phyloP scores from a whole-genome alignment of 2,329 filamentous ascomycete species.

The Trichoderma simmonsii region DNA sequence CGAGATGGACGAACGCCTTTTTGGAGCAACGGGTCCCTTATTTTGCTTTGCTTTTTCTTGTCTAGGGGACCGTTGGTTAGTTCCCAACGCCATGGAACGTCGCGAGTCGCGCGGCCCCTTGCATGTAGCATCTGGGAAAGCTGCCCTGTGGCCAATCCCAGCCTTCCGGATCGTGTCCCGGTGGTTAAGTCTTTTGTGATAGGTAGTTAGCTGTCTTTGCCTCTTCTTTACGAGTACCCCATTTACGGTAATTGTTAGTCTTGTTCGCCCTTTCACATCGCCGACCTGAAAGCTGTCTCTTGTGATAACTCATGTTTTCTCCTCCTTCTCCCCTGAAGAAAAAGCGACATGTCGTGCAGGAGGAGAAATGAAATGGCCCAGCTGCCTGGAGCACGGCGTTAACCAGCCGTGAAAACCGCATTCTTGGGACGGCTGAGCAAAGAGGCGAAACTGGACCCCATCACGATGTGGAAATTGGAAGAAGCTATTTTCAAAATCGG shows the following conservation, averaged over 20 bases:
- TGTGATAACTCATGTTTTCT: background rate
- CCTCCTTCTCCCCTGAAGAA: background rate
- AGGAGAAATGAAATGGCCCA: background rate
- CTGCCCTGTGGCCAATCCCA: background rate
- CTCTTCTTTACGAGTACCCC: background rate
- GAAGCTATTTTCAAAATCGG: background rate
- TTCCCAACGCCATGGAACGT: constrained; percentile 2
- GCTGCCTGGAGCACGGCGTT: background rate
- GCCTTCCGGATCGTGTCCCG: background rate
- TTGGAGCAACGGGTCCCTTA: background rate
- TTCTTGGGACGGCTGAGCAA: background rate
- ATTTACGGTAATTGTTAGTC: background rate
- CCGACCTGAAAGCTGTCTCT: background rate
- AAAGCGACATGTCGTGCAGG: background rate
- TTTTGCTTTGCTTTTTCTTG: background rate
- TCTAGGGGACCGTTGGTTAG: background rate
- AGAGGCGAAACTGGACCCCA: background rate
- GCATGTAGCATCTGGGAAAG: background rate
- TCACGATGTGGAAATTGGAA: background rate
- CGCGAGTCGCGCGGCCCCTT: background rate
- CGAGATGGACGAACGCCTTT: background rate
- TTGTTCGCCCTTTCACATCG: background rate
- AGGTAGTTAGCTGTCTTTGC: too few relatives aligned
- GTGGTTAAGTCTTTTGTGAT: background rate
- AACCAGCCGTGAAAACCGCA: background rate